Conservation (phyloP, 176 grass and related monocot genomes). For the Hsuehochloa calcarea region DNA sequence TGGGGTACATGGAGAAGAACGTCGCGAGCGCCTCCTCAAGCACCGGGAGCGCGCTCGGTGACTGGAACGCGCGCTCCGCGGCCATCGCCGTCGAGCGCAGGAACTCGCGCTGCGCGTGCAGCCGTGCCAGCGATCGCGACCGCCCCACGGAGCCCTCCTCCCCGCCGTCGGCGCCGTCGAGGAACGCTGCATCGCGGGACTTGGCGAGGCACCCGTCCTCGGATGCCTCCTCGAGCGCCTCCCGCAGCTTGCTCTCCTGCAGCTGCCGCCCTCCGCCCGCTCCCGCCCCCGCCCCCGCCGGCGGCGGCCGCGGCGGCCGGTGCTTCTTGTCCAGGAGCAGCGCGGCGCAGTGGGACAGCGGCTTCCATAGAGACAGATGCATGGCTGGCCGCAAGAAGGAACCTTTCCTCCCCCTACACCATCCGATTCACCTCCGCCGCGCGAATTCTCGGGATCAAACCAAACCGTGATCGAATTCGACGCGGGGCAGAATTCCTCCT, state of each 20-base stretch:
- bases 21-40: slow-evolving; percentile 64
- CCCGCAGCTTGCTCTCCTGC: slow-evolving; percentile 91
- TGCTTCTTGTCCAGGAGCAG: slow-evolving; percentile 80
- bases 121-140: slow-evolving; percentile 90
- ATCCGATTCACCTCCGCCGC: slow-evolving; percentile 38
- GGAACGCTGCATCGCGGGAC: slow-evolving; percentile 60
- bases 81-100: slow-evolving; percentile 79
- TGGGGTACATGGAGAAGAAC: slow-evolving; percentile 97
- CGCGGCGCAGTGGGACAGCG: slow-evolving; percentile 88
- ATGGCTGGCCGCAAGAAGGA: slow-evolving; percentile 35
- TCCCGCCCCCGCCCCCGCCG: slow-evolving; percentile 29
- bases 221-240: slow-evolving; percentile 94
- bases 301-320: slow-evolving; percentile 43
- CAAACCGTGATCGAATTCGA: slow-evolving; percentile 31
- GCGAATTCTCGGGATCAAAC: slow-evolving; percentile 45
- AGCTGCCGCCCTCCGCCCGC: slow-evolving; percentile 54
- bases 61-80: slow-evolving; percentile 71
- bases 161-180: slow-evolving; percentile 31
- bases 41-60: slow-evolving; percentile 54
- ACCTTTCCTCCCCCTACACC: slow-evolving; percentile 24
- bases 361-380: slow-evolving; percentile 99
- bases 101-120: slow-evolving; percentile 89
- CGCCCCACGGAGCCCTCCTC: slow-evolving; percentile 63
- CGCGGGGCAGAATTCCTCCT: background rate
- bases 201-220: slow-evolving; percentile 89